Evolutionary conservation across 306 rosid genomes (phyloP).

Genomic region (Vicia sativa): DNA sequence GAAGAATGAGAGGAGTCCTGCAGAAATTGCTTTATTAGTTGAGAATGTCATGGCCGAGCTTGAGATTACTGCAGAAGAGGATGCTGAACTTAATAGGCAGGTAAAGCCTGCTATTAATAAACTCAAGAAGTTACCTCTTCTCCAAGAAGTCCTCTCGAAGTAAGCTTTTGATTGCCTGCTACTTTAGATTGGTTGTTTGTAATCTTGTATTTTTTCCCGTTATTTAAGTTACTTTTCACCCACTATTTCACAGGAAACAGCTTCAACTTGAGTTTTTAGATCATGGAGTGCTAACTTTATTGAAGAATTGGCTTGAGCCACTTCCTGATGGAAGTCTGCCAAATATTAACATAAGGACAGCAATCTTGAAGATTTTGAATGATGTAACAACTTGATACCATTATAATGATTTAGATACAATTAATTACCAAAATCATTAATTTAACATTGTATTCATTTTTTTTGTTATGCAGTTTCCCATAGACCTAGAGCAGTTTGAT

Average conservation of each 20-base stretch:
- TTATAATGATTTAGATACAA: conserved; percentile 25
- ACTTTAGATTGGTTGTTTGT: conserved; percentile 1
- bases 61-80: conserved; percentile 96
- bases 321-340: conserved; percentile 98
- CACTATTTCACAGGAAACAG: conserved; percentile 65
- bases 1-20: conserved; percentile 89
- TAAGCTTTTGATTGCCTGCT: conserved; percentile 44
- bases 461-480: conserved; percentile 71
- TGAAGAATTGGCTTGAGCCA: conserved; percentile 96
- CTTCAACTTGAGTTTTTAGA: conserved; percentile 91
- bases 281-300: conserved; percentile 80
- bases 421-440: conserved; percentile 2
- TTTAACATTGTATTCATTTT: conserved; percentile 36
- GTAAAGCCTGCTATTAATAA: conserved; percentile 90
- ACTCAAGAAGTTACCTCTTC: conserved; percentile 84
- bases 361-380: conserved; percentile 80
- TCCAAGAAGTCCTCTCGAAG: conserved; percentile 92
- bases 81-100: conserved; percentile 82
- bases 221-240: background rate
- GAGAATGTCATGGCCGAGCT: conserved; percentile 99
- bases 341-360: conserved; percentile 80
- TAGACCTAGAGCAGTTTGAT: conserved; percentile 88
- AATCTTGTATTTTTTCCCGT: background rate
- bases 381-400: conserved; percentile 57
- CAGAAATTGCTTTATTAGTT: conserved; percentile 84